Evolutionary conservation across 352 stramenopile genomes (phyloP).

Genomic region (Pythium aphanidermatum): DNA sequence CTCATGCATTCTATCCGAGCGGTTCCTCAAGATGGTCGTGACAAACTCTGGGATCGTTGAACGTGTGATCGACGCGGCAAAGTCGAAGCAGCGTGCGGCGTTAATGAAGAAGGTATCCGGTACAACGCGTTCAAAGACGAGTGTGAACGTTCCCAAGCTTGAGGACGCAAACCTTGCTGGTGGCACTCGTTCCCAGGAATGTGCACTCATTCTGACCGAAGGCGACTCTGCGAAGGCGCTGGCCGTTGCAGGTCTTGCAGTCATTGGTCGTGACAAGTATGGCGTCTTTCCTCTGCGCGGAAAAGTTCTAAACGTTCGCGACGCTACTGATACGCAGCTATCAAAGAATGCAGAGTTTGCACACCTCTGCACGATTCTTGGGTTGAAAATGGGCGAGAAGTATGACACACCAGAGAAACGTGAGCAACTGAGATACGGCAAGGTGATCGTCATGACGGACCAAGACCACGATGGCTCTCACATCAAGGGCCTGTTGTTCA

Average conservation of each 20-base stretch:
- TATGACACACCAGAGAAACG: slow-evolving; percentile 93
- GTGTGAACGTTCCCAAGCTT: slow-evolving; percentile 95
- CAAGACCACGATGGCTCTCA: slow-evolving; percentile 99
- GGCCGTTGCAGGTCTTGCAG: slow-evolving; percentile 96
- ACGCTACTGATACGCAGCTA: slow-evolving; percentile 79
- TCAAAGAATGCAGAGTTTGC: slow-evolving; percentile 94
- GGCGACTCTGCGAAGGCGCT: slow-evolving; percentile 99
- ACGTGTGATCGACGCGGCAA: slow-evolving; percentile 86
- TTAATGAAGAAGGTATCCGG: slow-evolving; percentile 88
- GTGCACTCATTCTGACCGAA: slow-evolving; percentile 98
- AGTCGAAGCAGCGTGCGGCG: slow-evolving; percentile 92
- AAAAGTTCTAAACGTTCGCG: slow-evolving; percentile 91
- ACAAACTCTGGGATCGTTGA: slow-evolving; percentile 95
- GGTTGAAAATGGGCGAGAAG: slow-evolving; percentile 93
- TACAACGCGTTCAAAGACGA: slow-evolving; percentile 49
- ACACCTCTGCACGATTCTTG: slow-evolving; percentile 97
- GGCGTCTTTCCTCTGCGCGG: slow-evolving; percentile 98
- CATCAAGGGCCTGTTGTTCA: slow-evolving; percentile 99
- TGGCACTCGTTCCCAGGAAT: slow-evolving; percentile 87
- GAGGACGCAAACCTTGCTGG: slow-evolving; percentile 98
- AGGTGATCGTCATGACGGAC: slow-evolving; percentile 99
- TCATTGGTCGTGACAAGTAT: slow-evolving; percentile 97
- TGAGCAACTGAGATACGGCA: slow-evolving; percentile 95
- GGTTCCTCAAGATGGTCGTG: slow-evolving; percentile 93
- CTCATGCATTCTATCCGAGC: slow-evolving; percentile 89